These are phyloP conservation scores for Globisporangium spiculum DNA, from an alignment of 352 stramenopile species.

Conservation along the genomic window DNA sequence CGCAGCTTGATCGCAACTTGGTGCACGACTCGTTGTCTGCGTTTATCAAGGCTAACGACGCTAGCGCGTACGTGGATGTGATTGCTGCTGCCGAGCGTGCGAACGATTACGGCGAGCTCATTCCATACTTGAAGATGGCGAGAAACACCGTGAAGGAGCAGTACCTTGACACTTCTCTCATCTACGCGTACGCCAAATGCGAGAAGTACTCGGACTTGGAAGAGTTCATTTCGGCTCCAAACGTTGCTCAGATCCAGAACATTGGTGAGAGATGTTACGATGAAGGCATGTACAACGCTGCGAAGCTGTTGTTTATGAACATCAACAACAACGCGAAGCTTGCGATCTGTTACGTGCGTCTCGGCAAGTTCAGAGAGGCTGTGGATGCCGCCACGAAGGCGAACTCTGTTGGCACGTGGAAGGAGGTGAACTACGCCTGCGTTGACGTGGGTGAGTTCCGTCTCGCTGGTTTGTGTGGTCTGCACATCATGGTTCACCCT, in stretches of 20 bases:
- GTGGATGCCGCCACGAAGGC: conserved; percentile 99
- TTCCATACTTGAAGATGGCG: conserved; percentile 99
- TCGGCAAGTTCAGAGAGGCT: conserved; percentile 98
- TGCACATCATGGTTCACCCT: conserved; percentile 99
- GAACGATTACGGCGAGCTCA: conserved; percentile 96
- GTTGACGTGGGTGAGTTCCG: conserved; percentile 98
- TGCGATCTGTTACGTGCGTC: conserved; percentile 98
- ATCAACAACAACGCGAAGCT: conserved; percentile 99
- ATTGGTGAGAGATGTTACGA: conserved; percentile 98
- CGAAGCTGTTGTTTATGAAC: conserved; percentile 98
- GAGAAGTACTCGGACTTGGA: conserved; percentile 99
- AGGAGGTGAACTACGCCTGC: conserved; percentile 99
- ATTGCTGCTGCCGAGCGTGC: conserved; percentile 96
- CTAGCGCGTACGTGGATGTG: conserved; percentile 96
- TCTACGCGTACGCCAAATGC: conserved; percentile 99
- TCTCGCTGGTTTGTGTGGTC: conserved; percentile 95
- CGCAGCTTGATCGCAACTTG: conserved; percentile 95
- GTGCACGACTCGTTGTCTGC: conserved; percentile 97
- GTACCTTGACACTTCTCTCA: conserved; percentile 98
- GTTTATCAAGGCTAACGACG: conserved; percentile 99
- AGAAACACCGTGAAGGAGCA: conserved; percentile 99
- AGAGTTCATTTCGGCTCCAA: conserved; percentile 98
- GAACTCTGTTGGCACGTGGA: conserved; percentile 99
- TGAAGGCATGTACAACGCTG: conserved; percentile 98
- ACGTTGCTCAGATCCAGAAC: conserved; percentile 99